Conservation (phyloP, 2,329 filamentous ascomycete species). For the Colletotrichum nymphaeae region DNA sequence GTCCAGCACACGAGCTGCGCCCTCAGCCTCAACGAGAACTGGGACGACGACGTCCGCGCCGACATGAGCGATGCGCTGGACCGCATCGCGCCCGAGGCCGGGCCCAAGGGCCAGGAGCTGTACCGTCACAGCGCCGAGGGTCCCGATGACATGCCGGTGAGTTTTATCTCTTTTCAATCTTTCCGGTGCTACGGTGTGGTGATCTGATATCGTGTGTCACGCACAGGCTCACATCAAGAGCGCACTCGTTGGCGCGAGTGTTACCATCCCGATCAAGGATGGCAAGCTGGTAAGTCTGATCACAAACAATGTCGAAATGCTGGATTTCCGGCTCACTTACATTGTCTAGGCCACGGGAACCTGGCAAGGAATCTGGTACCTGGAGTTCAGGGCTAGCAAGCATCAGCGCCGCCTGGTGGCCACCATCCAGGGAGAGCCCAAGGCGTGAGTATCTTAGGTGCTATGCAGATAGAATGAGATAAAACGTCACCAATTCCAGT, state of each 20-base stretch:
- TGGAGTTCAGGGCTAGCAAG: constrained; percentile 84
- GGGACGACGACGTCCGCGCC: constrained; percentile 82
- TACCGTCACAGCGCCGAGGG: constrained; percentile 93
- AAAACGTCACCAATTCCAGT: neutral
- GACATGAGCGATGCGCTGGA: constrained; percentile 97
- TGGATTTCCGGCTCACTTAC: neutral
- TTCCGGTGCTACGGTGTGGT: neutral
- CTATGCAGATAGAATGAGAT: neutral
- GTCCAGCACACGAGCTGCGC: constrained; percentile 96
- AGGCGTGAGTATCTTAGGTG: constrained; percentile 50
- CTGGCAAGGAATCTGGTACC: constrained; percentile 93
- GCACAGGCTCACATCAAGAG: constrained; percentile 93
- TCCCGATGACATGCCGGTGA: constrained; percentile 90
- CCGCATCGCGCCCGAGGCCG: constrained; percentile 83
- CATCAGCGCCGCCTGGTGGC: constrained; percentile 88
- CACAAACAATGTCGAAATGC: neutral
- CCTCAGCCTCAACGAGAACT: constrained; percentile 93
- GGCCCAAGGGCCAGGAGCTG: constrained; percentile 76
- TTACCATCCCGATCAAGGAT: constrained; percentile 91
- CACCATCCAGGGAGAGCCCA: constrained; percentile 88
- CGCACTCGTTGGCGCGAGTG: constrained; percentile 86
- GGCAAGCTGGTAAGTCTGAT: constrained; percentile 74
- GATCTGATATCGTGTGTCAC: too few species aligned
- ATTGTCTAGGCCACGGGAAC: constrained; percentile 67
- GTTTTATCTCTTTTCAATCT: constrained; percentile 33